phyloP scores from a whole-genome alignment of 495 filamentous ascomycete species.

The Trichoderma virens region DNA sequence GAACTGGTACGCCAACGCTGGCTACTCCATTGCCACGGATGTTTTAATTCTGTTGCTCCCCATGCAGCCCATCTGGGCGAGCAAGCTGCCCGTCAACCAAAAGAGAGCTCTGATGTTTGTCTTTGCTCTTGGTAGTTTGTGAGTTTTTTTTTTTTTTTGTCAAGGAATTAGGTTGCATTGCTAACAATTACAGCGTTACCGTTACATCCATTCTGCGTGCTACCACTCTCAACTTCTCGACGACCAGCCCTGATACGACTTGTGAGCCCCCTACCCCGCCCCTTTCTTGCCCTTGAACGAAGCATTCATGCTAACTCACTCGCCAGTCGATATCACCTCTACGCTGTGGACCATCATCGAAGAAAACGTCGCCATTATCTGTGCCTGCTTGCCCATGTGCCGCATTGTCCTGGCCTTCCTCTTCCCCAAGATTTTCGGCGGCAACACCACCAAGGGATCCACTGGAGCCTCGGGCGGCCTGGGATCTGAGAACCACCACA shows the following conservation, averaged over 20 bases:
- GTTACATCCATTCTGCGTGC: constrained; percentile 4
- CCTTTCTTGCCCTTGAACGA: not conserved
- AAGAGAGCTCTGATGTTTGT: constrained; percentile 29
- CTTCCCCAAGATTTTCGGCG: constrained; percentile 8
- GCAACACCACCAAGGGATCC: not conserved
- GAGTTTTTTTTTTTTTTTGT: not conserved
- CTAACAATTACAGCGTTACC: not conserved
- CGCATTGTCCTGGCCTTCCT: constrained; percentile 3
- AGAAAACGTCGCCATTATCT: constrained; percentile 38
- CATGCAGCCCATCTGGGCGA: constrained; percentile 26
- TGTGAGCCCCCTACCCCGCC: constrained; percentile 5
- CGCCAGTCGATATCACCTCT: constrained; percentile 22
- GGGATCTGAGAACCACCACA: not conserved
- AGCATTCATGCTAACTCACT: not conserved
- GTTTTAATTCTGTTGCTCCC: constrained; percentile 28
- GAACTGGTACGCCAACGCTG: constrained; percentile 22
- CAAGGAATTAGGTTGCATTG: not conserved
- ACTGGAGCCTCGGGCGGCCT: not conserved
- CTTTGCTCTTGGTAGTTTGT: constrained; percentile 30
- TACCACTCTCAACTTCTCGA: not conserved
- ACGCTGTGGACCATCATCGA: constrained; percentile 42
- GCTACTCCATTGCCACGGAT: constrained; percentile 40
- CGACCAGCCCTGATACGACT: constrained; percentile 5
- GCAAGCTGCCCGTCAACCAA: constrained; percentile 23
- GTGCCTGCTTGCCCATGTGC: constrained; percentile 34